Percentiles rank a stretch among this genome's conserved stretches.
Conservation (phyloP, 129 eudicot genomes). For the Escallonia herrerae region DNA sequence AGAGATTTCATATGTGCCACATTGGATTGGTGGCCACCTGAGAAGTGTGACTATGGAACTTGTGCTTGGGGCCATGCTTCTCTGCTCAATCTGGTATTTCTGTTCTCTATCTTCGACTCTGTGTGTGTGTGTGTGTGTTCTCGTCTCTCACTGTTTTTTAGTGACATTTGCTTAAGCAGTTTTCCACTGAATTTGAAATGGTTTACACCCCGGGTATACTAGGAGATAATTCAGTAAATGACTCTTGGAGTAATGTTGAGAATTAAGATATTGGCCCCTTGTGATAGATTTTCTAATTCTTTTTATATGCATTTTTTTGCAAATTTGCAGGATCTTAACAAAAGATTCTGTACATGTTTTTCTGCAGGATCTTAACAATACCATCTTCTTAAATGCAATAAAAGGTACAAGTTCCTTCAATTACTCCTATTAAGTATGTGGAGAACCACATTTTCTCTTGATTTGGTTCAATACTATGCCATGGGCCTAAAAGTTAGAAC, state of each 20-base stretch:
- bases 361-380: conserved; percentile 76
- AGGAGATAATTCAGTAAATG: too few species aligned
- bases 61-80: conserved; percentile 91
- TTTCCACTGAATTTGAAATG: too few species aligned
- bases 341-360: background rate
- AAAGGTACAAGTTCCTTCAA: conserved; percentile 37
- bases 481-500: conserved; percentile 3
- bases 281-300: background rate
- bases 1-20: conserved; percentile 79
- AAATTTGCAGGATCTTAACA: too few species aligned
- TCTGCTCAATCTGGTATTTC: conserved; percentile 73
- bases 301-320: too few species aligned
- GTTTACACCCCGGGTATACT: too few species aligned
- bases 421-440: background rate
- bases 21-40: conserved; percentile 99
- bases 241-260: background rate
- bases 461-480: background rate
- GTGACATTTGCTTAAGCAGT: too few species aligned
- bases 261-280: background rate
- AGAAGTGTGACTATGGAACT: conserved; percentile 94
- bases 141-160: background rate
- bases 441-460: background rate
- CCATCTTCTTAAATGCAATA: conserved; percentile 56
- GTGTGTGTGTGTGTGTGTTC: background rate
- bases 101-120: conserved; percentile 6